These are phyloP conservation scores for Phytopythium boreale DNA, from an alignment of 352 stramenopile species.

Conservation along the genomic window DNA sequence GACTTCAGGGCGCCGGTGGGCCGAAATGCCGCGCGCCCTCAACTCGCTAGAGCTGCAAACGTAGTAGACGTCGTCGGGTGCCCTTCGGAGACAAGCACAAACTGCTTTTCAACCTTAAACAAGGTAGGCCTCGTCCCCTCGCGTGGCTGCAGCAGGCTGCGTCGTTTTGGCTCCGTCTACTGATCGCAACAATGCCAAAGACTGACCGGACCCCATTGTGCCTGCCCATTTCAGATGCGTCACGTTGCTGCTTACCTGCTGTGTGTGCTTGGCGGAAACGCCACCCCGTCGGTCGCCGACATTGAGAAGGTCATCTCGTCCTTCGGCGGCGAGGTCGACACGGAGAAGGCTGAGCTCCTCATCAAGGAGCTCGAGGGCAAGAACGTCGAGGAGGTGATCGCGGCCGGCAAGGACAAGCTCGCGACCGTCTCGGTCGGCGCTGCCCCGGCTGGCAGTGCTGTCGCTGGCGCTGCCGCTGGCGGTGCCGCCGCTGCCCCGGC, in stretches of 20 bases:
- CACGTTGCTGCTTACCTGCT: conserved; percentile 91
- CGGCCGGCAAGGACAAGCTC: conserved; percentile 84
- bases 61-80: conserved; percentile 78
- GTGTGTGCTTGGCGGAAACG: conserved; percentile 84
- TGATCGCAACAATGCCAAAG: background rate
- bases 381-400: conserved; percentile 85
- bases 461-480: conserved; percentile 29
- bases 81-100: conserved; percentile 32
- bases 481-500: conserved; percentile 32
- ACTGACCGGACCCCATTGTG: background rate
- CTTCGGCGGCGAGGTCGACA: conserved; percentile 79
- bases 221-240: conserved; percentile 65
- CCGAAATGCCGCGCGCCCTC: background rate
- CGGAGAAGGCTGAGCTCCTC: conserved; percentile 75
- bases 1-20: conserved; percentile 22
- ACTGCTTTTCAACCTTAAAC: conserved; percentile 87
- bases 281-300: conserved; percentile 65
- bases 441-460: conserved; percentile 32
- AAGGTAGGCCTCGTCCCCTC: conserved; percentile 43
- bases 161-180: background rate
- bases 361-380: conserved; percentile 89
- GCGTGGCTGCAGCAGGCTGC: background rate
- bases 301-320: conserved; percentile 83
- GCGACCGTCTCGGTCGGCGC: conserved; percentile 74
- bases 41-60: conserved; percentile 23